Percentiles rank a stretch among this genome's conserved stretches.
phyloP scores from a whole-genome alignment of 192 early-diverging fungal species.

The Endogone sp. region DNA sequence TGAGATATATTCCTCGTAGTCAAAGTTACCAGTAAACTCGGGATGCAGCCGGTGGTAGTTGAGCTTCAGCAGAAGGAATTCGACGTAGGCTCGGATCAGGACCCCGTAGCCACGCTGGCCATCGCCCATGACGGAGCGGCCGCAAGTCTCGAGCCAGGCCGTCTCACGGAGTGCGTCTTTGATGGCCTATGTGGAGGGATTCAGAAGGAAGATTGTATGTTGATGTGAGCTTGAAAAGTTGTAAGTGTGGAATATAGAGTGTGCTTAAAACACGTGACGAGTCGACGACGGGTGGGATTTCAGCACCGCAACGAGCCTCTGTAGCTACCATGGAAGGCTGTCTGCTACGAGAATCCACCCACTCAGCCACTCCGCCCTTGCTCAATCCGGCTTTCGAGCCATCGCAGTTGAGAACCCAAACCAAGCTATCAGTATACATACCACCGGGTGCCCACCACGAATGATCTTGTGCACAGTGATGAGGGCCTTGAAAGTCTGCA shows the following conservation, averaged over 20 bases:
- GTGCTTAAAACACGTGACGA: no score
- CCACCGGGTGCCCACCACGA: conserved; percentile 82
- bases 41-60: conserved; percentile 89
- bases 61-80: conserved; percentile 86
- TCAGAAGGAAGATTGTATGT: no score
- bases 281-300: no score
- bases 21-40: conserved; percentile 92
- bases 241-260: no score
- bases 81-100: conserved; percentile 87
- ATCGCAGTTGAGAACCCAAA: background rate
- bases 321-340: no score
- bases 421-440: conserved; percentile 37
- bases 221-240: no score
- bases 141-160: conserved; percentile 78
- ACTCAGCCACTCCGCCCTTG: background rate
- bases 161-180: conserved; percentile 80
- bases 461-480: conserved; percentile 95
- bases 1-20: conserved; percentile 96
- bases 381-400: background rate
- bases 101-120: conserved; percentile 63
- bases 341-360: background rate
- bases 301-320: no score
- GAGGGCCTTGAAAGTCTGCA: conserved; percentile 95
- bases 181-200: conserved; percentile 53
- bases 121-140: conserved; percentile 45